Evolutionary conservation across 352 stramenopile genomes (phyloP), one percentile per base, ranked within the genome.

Genomic region (Globisporangium middletonii): DNA sequence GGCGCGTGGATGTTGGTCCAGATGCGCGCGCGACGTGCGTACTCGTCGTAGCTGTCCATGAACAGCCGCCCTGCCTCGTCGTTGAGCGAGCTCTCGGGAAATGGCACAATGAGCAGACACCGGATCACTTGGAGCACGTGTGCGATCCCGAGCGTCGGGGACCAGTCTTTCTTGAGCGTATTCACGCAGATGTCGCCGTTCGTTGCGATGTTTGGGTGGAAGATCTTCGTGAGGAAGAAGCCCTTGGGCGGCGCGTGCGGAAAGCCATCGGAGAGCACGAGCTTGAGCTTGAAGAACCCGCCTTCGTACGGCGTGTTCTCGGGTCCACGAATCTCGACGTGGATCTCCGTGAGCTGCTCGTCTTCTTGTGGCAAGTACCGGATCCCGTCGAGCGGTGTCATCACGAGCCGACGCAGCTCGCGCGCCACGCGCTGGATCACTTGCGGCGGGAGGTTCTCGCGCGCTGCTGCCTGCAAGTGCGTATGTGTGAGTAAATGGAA

Each of bases 161-260:
- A 94, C 97, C 97, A 99, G 73, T 99, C 97, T 59, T 95, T 96
- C 77, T 99, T 99, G 38, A 99, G 84, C 35, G 97, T 99, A 69
- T 99, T 99, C 26, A 99, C 97, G 65, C 97, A 99, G 75, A 99
- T 99, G 42, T 98, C 97, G 42, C 97, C 97, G 27, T 91, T 97
- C 13, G 79, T 91, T 23, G 96, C 95, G 23, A 99, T 96, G 75
- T 99, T 99, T 0, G 97, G 97, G 71, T 99, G 97, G 75, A 98
- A 99, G 54, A 99, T 99, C 82, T 98, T 99, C 38, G 97, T 99
- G 23, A 99, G 71, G 64, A 99, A 99, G 59, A 98, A 94, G 33
- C 95, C 87, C 54, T 88, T 88, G 9, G 89, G 89, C 19, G 89
- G 88, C 50, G 86, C 71, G 35, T 84, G 69, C 18, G 90, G 90